Evolutionary conservation across 345 rosid genomes (phyloP).

Genomic region (Orychophragmus violaceus): DNA sequence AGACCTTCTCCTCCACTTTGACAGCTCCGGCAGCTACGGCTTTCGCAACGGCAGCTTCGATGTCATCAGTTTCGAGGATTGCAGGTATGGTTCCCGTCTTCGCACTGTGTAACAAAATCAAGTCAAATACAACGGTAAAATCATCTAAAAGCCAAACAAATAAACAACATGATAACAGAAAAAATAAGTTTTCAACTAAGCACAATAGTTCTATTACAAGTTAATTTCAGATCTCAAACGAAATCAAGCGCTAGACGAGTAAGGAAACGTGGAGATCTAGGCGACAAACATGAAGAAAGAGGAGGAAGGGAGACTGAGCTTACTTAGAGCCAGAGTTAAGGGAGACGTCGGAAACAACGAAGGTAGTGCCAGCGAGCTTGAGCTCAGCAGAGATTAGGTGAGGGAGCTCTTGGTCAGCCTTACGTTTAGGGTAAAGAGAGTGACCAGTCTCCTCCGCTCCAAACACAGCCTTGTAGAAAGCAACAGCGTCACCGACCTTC

Average conservation of each 20-base stretch:
- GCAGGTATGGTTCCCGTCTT: not conserved
- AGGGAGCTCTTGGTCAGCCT: not conserved
- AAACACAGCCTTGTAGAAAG: not conserved
- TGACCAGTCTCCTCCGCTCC: not conserved
- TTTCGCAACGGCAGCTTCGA: slow-evolving; percentile 55
- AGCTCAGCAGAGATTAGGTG: not conserved
- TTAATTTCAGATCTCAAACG: not conserved
- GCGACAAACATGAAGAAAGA: too few relatives aligned
- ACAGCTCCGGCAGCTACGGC: slow-evolving; percentile 72
- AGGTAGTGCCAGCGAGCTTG: not conserved
- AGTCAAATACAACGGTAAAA: too few relatives aligned
- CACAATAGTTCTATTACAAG: not conserved
- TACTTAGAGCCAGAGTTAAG: not conserved
- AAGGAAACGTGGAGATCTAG: too few relatives aligned
- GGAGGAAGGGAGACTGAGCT: not conserved
- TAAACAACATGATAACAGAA: not conserved
- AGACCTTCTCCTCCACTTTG: slow-evolving; percentile 44
- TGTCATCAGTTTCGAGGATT: slow-evolving; percentile 64
- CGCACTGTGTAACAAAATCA: not conserved
- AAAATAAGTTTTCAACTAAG: too few relatives aligned
- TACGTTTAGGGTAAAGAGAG: not conserved
- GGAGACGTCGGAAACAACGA: not conserved
- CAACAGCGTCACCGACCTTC: not conserved
- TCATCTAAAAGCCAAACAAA: not conserved
- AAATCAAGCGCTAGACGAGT: not conserved